Conservation (phyloP, 257 asterid genomes). For the Penstemon barbatus region DNA sequence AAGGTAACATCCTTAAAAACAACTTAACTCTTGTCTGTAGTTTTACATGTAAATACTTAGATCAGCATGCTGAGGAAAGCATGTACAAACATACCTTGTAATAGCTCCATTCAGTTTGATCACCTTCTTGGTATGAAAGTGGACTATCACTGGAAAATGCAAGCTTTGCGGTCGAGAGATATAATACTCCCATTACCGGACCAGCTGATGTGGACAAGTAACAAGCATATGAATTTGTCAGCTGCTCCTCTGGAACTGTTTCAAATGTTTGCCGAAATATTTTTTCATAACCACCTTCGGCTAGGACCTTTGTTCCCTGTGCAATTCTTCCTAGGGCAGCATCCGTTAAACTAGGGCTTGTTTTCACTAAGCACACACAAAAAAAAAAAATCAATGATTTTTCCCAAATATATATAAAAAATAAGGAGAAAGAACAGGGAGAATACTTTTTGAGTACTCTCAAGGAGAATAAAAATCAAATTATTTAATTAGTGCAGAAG, state of each 20-base stretch:
- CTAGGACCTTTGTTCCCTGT: slow-evolving; percentile 92
- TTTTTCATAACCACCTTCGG: slow-evolving; percentile 98
- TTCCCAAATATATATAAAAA: no score
- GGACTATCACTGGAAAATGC: slow-evolving; percentile 95
- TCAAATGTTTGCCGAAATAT: slow-evolving; percentile 90
- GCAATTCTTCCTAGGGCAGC: slow-evolving; percentile 98
- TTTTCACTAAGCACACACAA: slow-evolving; percentile 64
- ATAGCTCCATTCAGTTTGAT: slow-evolving; percentile 88
- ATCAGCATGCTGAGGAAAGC: not conserved
- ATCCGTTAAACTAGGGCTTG: slow-evolving; percentile 92
- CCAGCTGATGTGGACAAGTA: slow-evolving; percentile 98
- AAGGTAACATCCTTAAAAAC: not conserved
- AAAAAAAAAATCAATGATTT: not conserved
- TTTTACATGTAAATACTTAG: not conserved
- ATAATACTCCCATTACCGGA: slow-evolving; percentile 93
- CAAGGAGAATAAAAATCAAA: no score
- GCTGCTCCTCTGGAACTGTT: slow-evolving; percentile 88
- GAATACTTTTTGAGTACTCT: no score
- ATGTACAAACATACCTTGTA: slow-evolving; percentile 66
- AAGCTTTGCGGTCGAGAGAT: slow-evolving; percentile 79
- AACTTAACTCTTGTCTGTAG: not conserved
- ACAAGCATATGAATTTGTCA: slow-evolving; percentile 78
- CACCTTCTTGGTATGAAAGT: slow-evolving; percentile 72
- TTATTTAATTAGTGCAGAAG: no score
- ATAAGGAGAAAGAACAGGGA: no score